A percentile compares a stretch with the other conserved stretches of the same genome.
Evolutionary conservation across 305 asterid genomes (phyloP).

Genomic region (Andrographis paniculata): DNA sequence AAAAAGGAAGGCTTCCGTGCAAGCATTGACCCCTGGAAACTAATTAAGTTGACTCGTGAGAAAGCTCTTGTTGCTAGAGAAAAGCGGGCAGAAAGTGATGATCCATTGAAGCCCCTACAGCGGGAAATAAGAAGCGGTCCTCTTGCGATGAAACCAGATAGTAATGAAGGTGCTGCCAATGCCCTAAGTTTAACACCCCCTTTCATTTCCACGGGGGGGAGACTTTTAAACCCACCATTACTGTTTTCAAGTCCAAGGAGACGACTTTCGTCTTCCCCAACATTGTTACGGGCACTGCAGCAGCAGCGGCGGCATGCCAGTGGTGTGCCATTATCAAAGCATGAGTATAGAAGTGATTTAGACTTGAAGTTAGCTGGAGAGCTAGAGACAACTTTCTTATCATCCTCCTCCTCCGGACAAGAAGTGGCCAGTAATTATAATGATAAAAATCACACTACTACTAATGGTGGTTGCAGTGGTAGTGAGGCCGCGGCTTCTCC

Average conservation of each 20-base stretch:
- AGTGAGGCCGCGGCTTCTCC: no score
- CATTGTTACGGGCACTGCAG: slow-evolving; percentile 5
- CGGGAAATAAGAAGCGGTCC: slow-evolving; percentile 70
- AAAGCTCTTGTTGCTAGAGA: slow-evolving; percentile 71
- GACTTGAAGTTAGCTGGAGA: slow-evolving; percentile 75
- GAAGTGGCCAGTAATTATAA: slow-evolving; percentile 53
- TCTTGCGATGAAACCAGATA: slow-evolving; percentile 30
- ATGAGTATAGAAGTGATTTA: slow-evolving; percentile 55
- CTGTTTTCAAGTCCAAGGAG: slow-evolving; percentile 79
- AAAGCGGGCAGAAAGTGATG: slow-evolving; percentile 32
- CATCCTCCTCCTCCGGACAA: no score
- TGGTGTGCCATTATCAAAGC: slow-evolving; percentile 37
- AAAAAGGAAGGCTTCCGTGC: slow-evolving; percentile 67
- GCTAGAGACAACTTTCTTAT: no score
- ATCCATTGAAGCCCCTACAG: slow-evolving; percentile 65
- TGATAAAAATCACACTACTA: no score
- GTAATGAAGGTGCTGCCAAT: slow-evolving; percentile 20
- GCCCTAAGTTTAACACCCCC: slow-evolving; percentile 15
- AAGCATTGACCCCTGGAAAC: slow-evolving; percentile 92
- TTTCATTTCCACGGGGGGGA: slow-evolving; percentile 28
- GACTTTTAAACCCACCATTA: slow-evolving; percentile 36
- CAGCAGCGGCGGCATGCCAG: slow-evolving; percentile 12
- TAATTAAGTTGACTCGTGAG: slow-evolving; percentile 72
- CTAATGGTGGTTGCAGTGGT: no score
- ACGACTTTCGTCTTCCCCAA: slow-evolving; percentile 65